Conservation (phyloP, 2,329 filamentous ascomycete species). For the Paecilomyces fulvus region DNA sequence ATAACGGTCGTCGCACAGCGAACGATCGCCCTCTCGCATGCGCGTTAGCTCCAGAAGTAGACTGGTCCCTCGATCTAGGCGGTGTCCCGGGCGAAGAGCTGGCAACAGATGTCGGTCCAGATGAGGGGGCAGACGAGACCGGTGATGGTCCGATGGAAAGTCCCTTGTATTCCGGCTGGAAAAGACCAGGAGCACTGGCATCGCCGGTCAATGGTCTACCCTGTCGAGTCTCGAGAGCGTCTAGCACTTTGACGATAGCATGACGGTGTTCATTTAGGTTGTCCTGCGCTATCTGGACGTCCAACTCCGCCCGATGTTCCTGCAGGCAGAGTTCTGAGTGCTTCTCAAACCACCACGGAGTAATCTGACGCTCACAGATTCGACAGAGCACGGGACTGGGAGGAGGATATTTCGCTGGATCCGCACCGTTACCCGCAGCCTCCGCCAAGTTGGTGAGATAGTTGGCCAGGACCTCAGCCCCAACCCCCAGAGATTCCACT, state of each 20-base stretch:
- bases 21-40: constrained; percentile 80
- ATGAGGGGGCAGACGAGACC: constrained; percentile 59
- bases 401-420: constrained; percentile 66
- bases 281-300: constrained; percentile 93
- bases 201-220: constrained; percentile 31
- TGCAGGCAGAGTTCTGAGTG: constrained; percentile 94
- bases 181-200: constrained; percentile 41
- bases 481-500: constrained; percentile 87
- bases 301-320: constrained; percentile 94
- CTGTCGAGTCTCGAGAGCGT: constrained; percentile 67
- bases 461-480: constrained; percentile 87
- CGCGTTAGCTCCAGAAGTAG: constrained; percentile 57
- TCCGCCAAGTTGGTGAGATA: constrained; percentile 88
- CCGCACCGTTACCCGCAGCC: constrained; percentile 63
- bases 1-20: constrained; percentile 78
- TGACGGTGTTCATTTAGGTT: constrained; percentile 86
- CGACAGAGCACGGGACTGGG: constrained; percentile 83
- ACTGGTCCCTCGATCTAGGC: constrained; percentile 60
- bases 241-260: constrained; percentile 87
- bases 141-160: constrained; percentile 70
- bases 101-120: constrained; percentile 61
- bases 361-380: constrained; percentile 94
- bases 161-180: constrained; percentile 76
- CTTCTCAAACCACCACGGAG: constrained; percentile 99
- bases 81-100: constrained; percentile 59